Percentiles rank a stretch among this genome's conserved stretches.
phyloP scores from a whole-genome alignment of 148 eudicot species.

The Nepenthes mirabilis region DNA sequence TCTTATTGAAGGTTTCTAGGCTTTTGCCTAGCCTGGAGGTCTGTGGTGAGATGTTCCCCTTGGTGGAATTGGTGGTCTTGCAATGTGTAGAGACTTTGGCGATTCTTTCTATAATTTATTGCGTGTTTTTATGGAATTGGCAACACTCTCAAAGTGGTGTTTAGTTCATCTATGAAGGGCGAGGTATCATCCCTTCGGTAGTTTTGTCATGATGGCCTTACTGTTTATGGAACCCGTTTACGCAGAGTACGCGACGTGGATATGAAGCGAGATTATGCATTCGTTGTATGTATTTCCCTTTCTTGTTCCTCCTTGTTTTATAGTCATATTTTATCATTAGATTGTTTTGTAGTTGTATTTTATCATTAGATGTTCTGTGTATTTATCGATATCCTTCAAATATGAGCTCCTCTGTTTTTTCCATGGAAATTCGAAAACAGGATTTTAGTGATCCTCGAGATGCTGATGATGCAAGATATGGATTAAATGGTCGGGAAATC shows the following conservation, averaged over 20 bases:
- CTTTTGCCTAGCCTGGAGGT: conserved; percentile 95
- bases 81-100: conserved; percentile 90
- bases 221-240: conserved; percentile 94
- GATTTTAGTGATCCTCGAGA: conserved; percentile 89
- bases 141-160: conserved; percentile 97
- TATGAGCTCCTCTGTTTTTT: conserved; percentile 15
- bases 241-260: conserved; percentile 99
- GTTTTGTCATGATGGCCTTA: conserved; percentile 97
- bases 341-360: background rate
- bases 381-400: conserved; percentile 5
- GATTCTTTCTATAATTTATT: conserved; percentile 87
- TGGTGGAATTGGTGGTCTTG: conserved; percentile 88
- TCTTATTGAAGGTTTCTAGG: conserved; percentile 98
- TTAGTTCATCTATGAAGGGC: conserved; percentile 84
- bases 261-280: conserved; percentile 97
- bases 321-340: background rate
- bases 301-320: conserved; percentile 1
- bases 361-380: background rate
- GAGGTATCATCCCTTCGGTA: conserved; percentile 71
- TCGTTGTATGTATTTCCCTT: conserved; percentile 63
- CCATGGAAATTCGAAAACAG: conserved; percentile 23
- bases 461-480: conserved; percentile 90
- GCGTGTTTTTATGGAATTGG: conserved; percentile 93
- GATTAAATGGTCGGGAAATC: conserved; percentile 63
- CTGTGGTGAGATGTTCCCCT: conserved; percentile 95